phyloP scores from a whole-genome alignment of 495 filamentous ascomycete species.

The Daldinia vernicosa region DNA sequence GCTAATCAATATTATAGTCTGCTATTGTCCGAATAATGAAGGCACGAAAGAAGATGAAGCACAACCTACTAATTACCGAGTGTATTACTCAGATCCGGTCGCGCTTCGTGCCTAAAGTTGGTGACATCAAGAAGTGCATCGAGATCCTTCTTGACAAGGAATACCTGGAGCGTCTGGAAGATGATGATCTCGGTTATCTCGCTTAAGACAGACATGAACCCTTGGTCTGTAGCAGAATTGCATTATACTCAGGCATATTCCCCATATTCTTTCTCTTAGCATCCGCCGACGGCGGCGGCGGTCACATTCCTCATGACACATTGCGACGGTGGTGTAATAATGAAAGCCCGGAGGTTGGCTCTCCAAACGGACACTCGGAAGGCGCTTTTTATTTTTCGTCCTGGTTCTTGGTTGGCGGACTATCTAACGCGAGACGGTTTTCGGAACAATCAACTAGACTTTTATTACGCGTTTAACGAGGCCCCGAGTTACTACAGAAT shows the following conservation, averaged over 20 bases:
- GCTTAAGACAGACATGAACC: conserved; percentile 58
- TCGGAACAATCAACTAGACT: conserved; percentile 16
- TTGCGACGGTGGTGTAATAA: neutral
- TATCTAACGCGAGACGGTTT: conserved; percentile 17
- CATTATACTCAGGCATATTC: conserved; percentile 16
- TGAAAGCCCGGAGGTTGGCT: conserved; percentile 12
- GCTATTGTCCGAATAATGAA: conserved; percentile 99
- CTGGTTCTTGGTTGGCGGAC: conserved; percentile 14
- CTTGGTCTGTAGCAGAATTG: neutral
- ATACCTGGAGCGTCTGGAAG: conserved; percentile 94
- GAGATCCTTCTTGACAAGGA: conserved; percentile 99
- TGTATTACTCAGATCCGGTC: conserved; percentile 92
- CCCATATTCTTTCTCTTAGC: conserved; percentile 15
- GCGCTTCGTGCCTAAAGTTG: conserved; percentile 92
- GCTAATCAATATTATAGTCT: conserved; percentile 67
- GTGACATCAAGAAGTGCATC: conserved; percentile 99
- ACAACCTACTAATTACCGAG: conserved; percentile 90
- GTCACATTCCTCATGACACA: conserved; percentile 15
- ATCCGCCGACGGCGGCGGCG: conserved; percentile 8
- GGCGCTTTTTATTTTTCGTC: neutral
- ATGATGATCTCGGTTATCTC: conserved; percentile 92
- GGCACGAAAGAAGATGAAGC: conserved; percentile 97
- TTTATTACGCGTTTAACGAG: conserved; percentile 13
- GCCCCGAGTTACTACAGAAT: neutral
- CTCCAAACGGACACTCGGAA: neutral